Conservation (phyloP, 768 basidiomycete species). For the Grammothele lineata region DNA sequence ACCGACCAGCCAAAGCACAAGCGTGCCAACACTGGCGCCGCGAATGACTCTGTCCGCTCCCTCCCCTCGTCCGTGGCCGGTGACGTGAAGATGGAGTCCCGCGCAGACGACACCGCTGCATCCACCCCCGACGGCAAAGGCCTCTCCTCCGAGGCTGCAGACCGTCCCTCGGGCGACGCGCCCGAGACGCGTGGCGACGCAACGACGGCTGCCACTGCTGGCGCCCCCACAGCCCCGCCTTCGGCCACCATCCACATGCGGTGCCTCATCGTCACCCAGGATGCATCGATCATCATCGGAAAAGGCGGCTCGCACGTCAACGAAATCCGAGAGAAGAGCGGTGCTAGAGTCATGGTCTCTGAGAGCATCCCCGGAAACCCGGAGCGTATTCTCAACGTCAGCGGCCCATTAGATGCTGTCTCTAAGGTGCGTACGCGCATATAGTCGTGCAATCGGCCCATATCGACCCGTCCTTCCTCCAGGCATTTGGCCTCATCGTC, state of each 20-base stretch:
- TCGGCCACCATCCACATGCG: conserved; percentile 94
- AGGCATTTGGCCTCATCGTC: conserved; percentile 99
- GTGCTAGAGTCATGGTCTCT: conserved; percentile 93
- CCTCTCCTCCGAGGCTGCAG: not conserved
- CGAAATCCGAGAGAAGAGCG: conserved; percentile 97
- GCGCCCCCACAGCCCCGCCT: conserved; percentile 57
- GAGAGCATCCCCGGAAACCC: conserved; percentile 99
- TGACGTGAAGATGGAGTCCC: conserved; percentile 62
- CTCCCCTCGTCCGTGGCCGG: conserved; percentile 33
- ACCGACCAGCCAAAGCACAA: conserved; percentile 78
- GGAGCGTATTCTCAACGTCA: conserved; percentile 97
- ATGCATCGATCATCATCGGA: conserved; percentile 98
- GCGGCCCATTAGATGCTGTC: conserved; percentile 95
- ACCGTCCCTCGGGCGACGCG: conserved; percentile 21
- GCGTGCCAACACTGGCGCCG: conserved; percentile 77
- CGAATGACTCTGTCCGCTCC: conserved; percentile 50
- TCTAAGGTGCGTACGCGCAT: conserved; percentile 67
- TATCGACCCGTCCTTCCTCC: not conserved
- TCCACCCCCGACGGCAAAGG: conserved; percentile 50
- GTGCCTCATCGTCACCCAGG: conserved; percentile 97
- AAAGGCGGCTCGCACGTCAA: conserved; percentile 95
- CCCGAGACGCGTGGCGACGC: conserved; percentile 31
- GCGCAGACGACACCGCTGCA: conserved; percentile 42
- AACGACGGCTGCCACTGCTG: conserved; percentile 44
- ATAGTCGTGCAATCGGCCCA: not conserved